phyloP scores from a whole-genome alignment of 202 grass and related monocot genomes.

The Saccharum hybrid region DNA sequence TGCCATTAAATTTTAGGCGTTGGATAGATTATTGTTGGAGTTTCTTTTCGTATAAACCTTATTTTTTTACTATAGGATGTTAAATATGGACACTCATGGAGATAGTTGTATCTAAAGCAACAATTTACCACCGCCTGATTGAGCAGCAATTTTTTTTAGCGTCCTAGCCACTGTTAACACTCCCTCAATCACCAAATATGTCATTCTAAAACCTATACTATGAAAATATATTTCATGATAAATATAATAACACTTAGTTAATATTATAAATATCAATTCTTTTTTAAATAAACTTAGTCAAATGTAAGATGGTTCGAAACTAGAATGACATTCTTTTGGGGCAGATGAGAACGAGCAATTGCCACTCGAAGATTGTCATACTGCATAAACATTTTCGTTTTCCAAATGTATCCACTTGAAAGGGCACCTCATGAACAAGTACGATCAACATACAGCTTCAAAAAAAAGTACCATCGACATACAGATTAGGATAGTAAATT shows the following conservation, averaged over 20 bases:
- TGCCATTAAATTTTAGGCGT: no score
- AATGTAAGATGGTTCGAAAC: no score
- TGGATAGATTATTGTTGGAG: no score
- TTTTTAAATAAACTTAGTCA: no score
- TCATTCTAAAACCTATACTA: not conserved
- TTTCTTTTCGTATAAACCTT: no score
- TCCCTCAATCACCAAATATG: not conserved
- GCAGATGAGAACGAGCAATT: not conserved
- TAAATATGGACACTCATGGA: no score
- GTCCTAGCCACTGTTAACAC: not conserved
- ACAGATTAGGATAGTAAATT: not conserved
- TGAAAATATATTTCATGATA: no score
- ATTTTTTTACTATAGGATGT: no score
- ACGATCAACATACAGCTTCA: not conserved
- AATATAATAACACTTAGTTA: no score
- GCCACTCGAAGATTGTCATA: not conserved
- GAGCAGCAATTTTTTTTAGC: not conserved
- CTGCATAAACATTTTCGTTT: not conserved
- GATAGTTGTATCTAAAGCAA: not conserved
- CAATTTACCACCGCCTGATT: not conserved
- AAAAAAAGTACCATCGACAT: not conserved
- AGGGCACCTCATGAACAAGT: conserved; percentile 5
- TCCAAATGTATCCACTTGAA: not conserved
- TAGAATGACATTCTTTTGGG: no score
- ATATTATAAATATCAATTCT: no score